Evolutionary conservation across 2,329 filamentous ascomycete genomes (phyloP), one percentile per base, ranked within the genome.

Genomic region (Fusarium miscanthi): DNA sequence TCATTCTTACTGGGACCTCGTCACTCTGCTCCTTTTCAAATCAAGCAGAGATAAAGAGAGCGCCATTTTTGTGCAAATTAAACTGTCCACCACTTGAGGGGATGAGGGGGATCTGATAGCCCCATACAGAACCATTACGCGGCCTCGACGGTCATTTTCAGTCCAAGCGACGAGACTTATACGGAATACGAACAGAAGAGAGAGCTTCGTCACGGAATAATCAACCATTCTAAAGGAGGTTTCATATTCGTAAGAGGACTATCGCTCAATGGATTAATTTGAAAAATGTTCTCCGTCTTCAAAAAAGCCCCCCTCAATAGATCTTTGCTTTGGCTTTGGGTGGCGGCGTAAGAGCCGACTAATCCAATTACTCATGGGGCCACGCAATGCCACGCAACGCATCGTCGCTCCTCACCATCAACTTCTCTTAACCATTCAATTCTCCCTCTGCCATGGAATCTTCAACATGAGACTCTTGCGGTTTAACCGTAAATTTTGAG

Each of bases 311-410:
- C 45, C 30, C 12, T 48, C 27, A 17, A 49, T 19, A 23, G 21
- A 21, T 38, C 13, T 51, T 49, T 51, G n/a, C 12, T 51, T 14
- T 33, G 46, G 30, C 42, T 31, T 52, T 33, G 53, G 69, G 70
- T 77, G 75, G 75, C 75, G 73, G 75, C 75, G 73, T 76, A 54
- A 66, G 54, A 66, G 49, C 49, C 69, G 63, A 76, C 66, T 74
- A 72, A 72, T 76, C 45, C 37, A 64, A 60, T 75, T 71, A 74
- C 74, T 76, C 70, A 76, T 74, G 57, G 76, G 76, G 76, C 80
- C 79, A 77, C 79, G 79, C 79, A 81, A 80, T 80, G 73, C 78
- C 31, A 48, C 53, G 54, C 54, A 48, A 49, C 54, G 77, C 76
- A 59, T 69, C 42, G 31, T 27, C 41, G 38, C 43, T 62, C 52